Conservation (phyloP, 2,329 filamentous ascomycete genomes). For the Ophiocordyceps sinensis region DNA sequence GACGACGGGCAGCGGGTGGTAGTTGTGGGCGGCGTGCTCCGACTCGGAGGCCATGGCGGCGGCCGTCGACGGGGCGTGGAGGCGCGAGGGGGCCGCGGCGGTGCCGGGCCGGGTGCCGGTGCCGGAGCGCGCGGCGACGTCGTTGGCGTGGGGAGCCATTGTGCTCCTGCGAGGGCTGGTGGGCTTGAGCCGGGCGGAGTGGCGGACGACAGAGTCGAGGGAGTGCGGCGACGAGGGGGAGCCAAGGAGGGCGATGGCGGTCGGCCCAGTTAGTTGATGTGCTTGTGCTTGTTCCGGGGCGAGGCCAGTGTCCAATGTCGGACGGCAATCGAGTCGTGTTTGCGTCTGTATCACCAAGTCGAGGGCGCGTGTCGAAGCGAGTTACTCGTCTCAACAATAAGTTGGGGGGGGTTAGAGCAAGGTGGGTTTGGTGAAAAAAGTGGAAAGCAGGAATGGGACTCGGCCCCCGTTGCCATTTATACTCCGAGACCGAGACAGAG, state of each 20-base stretch:
- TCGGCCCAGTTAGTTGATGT: no score
- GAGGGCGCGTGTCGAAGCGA: no score
- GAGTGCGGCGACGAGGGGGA: neutral
- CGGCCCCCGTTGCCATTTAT: no score
- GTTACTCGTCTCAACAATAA: no score
- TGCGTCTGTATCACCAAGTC: no score
- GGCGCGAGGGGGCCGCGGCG: constrained; percentile 20
- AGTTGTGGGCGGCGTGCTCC: constrained; percentile 90
- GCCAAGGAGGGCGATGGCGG: no score
- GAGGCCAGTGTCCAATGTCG: no score
- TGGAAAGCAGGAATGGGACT: no score
- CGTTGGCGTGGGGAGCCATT: constrained; percentile 48
- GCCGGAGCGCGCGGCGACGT: constrained; percentile 10
- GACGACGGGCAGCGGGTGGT: constrained; percentile 90
- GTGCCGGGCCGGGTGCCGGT: constrained; percentile 1
- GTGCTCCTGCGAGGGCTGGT: constrained; percentile 3
- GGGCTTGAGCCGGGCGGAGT: neutral
- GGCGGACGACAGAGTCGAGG: neutral
- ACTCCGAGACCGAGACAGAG: neutral
- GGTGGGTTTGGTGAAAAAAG: no score
- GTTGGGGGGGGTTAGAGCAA: no score
- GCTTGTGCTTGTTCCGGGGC: no score
- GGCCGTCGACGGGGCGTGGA: constrained; percentile 66
- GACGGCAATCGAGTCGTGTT: no score
- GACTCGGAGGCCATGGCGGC: constrained; percentile 70